Evolutionary conservation across 495 filamentous ascomycete genomes (phyloP).

Genomic region (Daldinia loculata): DNA sequence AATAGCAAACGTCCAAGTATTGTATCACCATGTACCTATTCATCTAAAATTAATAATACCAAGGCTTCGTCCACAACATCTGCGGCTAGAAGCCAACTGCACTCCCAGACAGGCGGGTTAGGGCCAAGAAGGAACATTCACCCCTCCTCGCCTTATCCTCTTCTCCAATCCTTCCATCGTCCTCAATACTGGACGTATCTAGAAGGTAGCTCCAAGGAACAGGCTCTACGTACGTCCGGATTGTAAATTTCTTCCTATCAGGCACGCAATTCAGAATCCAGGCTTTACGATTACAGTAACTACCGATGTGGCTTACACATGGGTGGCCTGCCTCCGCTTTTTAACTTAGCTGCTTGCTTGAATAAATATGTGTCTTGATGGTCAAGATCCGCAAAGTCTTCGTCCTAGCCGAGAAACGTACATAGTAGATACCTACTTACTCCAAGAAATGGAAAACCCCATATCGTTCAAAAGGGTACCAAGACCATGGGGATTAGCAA

Average conservation of each 20-base stretch:
- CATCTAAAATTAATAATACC: constrained; percentile 20
- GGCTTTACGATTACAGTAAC: constrained; percentile 35
- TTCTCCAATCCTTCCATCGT: constrained; percentile 20
- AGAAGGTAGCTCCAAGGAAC: constrained; percentile 32
- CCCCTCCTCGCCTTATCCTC: constrained; percentile 27
- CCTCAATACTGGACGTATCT: constrained; percentile 26
- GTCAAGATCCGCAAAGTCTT: constrained; percentile 35
- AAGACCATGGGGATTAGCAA: constrained; percentile 21
- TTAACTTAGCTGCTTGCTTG: neutral
- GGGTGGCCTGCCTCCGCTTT: constrained; percentile 20
- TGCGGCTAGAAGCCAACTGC: constrained; percentile 35
- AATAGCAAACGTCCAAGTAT: neutral
- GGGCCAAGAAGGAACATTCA: constrained; percentile 40
- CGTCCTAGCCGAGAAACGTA: constrained; percentile 33
- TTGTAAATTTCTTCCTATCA: constrained; percentile 40
- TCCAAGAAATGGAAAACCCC: constrained; percentile 14
- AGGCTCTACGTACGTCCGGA: constrained; percentile 19
- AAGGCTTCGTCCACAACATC: constrained; percentile 36
- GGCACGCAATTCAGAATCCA: constrained; percentile 28
- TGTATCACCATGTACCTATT: constrained; percentile 21
- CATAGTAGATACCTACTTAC: constrained; percentile 13
- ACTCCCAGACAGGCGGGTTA: constrained; percentile 42
- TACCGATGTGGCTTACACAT: constrained; percentile 43
- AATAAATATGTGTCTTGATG: constrained; percentile 23
- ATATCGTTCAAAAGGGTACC: constrained; percentile 17